phyloP scores from a whole-genome alignment of 345 rosid genomes.

The Eucalyptus pauciflora region DNA sequence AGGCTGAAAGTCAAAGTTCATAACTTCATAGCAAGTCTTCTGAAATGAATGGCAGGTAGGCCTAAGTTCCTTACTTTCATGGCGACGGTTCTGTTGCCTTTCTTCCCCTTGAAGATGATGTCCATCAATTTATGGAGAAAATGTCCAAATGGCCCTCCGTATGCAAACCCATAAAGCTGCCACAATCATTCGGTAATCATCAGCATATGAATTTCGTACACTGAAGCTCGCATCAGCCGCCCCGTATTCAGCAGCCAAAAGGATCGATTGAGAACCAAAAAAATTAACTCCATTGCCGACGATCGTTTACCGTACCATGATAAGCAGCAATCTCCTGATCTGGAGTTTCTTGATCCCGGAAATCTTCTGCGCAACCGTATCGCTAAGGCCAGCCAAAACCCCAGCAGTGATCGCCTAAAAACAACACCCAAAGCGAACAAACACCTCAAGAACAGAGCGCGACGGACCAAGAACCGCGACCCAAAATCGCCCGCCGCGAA shows the following conservation, averaged over 20 bases:
- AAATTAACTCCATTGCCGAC: not conserved
- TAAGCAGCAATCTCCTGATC: constrained; percentile 54
- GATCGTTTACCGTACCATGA: constrained; percentile 36
- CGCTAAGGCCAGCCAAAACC: constrained; percentile 68
- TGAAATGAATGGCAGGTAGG: not conserved
- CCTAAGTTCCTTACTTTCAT: constrained; percentile 40
- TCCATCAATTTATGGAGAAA: constrained; percentile 82
- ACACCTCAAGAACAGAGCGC: not conserved
- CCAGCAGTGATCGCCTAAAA: constrained; percentile 78
- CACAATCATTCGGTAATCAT: not conserved
- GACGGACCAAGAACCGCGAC: not conserved
- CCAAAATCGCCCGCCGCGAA: not conserved
- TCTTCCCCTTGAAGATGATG: constrained; percentile 59
- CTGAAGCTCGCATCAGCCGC: not conserved
- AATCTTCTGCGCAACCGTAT: constrained; percentile 78
- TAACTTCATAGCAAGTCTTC: not conserved
- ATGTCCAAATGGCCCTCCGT: constrained; percentile 90
- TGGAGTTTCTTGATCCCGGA: constrained; percentile 68
- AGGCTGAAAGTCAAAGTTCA: not conserved
- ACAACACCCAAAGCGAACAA: not conserved
- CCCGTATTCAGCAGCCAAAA: not conserved
- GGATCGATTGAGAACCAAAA: not conserved
- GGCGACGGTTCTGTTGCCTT: constrained; percentile 59
- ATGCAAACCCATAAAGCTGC: constrained; percentile 74
- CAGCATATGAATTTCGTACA: not conserved